Base-by-base conservation (phyloP, 2,329 filamentous ascomycete species). In the Ascochyta pisi region DNA sequence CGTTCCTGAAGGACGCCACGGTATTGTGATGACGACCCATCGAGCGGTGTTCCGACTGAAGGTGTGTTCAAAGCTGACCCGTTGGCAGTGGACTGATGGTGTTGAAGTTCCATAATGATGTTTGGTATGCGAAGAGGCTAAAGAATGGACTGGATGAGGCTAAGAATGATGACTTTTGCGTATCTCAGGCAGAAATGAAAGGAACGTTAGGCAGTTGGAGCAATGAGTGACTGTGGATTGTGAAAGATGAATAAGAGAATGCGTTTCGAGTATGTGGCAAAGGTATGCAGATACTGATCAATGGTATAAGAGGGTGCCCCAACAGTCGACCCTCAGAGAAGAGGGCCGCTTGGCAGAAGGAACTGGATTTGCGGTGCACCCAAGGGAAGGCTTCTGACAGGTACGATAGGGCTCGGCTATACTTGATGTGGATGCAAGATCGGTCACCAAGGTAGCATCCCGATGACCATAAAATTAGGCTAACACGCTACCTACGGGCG, bases 201-300 rank as follows among this genome's bases (percentile, higher is more conserved):
- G 68, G 77, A 79, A 76, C 73, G 74, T 77, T 69, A 63, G 70
- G 73, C 65, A 66, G 73, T 73, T 76, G 73, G 75, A 74, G 71
- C 68, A 72, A 79, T 71, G 76, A 79, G 76, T 77, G 77, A 78
- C 76, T 77, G 64, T 61, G 63, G 67, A 73, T 74, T 66, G 68
- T 68, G 65, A 57, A 69, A 62, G 63, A 65, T 23, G 26, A 53
- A 41, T 57, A 45, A 57, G 54, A 57, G 54, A 57, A 57, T 57
- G 44, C 49, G 54, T 15, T 65, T 63, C 58, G 64, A 61, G 58
- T 65, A 64, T 64, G 57, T 61, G 60, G 63, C 59, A 54, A 54
- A 58, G 58, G 54, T 62, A 64, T 68, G 60, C 59, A 66, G 61
- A 63, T 46, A 54, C 39, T 60, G 60, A 64, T 58, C 62, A 57